Evolutionary conservation across 2,329 filamentous ascomycete genomes (phyloP), one percentile per base, ranked within the genome.

Genomic region (Alternaria sp.): DNA sequence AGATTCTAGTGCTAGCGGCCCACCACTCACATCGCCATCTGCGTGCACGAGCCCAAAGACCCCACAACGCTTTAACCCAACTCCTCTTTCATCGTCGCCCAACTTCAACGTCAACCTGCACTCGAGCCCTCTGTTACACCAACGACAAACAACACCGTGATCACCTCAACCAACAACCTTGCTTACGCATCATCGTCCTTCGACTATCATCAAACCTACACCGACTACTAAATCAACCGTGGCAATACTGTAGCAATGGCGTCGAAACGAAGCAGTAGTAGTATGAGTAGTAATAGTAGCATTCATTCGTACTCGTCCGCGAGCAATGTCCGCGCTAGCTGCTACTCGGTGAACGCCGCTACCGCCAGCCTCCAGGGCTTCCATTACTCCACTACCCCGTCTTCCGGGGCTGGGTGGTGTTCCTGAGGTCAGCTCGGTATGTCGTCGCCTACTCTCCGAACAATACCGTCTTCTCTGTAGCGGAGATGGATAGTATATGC

Each of bases 301-400:
- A 72, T 75, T 70, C 75, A 77, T 78, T 82, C 79, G 75, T 80
- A 88, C 86, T 87, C 87, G 84, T 85, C 82, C 83, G 85, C 86
- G 74, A 85, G 88, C 84, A 91, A 91, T 80, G 89, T 95, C 81
- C 90, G 94, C 84, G 93, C 94, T 82, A 94, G 90, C 80, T 96
- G 93, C 87, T 97, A 97, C 84, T 84, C 91, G 74, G 92, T 94
- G 80, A 89, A 94, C 81, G 51, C 61, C 7, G 51, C 83, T 75
- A 86, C 89, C 72, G 86, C 88, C 79, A 86, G 84, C 77, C 86
- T 97, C 74, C 54, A 61, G 22, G 65, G 65, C 47, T 68, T 68
- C 38, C 66, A 68, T 59, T 68, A 65, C 62, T 96, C 91, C 88
- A 94, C 93, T 92, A 94, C 92, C 84, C 87, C 89, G 87, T 90